Percentiles rank a stretch among this genome's conserved stretches.
Conservation (phyloP, 352 stramenopile species). For the Phytophthora fragariaefolia region DNA sequence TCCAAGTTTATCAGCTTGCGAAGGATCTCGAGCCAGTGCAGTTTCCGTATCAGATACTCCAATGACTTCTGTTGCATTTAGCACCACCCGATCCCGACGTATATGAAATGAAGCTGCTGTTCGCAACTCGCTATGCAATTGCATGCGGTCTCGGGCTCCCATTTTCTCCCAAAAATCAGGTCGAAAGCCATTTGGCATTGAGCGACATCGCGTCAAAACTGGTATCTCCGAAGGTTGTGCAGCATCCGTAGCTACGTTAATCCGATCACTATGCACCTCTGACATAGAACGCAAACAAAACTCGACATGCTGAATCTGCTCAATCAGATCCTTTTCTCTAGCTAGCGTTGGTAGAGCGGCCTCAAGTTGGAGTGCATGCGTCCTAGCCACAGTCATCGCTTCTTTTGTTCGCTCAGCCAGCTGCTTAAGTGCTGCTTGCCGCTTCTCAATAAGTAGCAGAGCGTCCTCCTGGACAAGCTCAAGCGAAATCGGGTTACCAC, state of each 20-base stretch:
- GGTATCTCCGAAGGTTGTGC: background rate
- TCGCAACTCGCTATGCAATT: slow-evolving; percentile 41
- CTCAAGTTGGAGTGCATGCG: slow-evolving; percentile 6
- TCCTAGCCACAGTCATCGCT: slow-evolving; percentile 39
- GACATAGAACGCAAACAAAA: background rate
- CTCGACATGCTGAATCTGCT: slow-evolving; percentile 33
- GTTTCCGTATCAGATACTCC: background rate
- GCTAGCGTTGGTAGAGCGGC: background rate
- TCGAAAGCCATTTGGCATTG: slow-evolving; percentile 35
- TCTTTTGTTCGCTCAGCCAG: slow-evolving; percentile 42
- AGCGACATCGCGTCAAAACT: slow-evolving; percentile 45
- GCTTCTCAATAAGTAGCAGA: slow-evolving; percentile 37
- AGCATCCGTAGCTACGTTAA: background rate
- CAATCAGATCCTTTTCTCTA: slow-evolving; percentile 27
- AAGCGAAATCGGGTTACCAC: background rate
- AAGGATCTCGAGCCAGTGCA: slow-evolving; percentile 17
- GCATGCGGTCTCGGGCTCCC: slow-evolving; percentile 24
- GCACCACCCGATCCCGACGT: slow-evolving; percentile 35
- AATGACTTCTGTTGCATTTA: background rate
- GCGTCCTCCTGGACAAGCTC: slow-evolving; percentile 56
- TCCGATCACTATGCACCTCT: background rate
- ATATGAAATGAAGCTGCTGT: slow-evolving; percentile 41
- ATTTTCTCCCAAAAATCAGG: slow-evolving; percentile 42
- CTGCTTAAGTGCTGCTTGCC: slow-evolving; percentile 30
- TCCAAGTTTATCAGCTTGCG: slow-evolving; percentile 46